phyloP scores from a whole-genome alignment of 768 basidiomycete genomes.

The Tulasnella sp. region DNA sequence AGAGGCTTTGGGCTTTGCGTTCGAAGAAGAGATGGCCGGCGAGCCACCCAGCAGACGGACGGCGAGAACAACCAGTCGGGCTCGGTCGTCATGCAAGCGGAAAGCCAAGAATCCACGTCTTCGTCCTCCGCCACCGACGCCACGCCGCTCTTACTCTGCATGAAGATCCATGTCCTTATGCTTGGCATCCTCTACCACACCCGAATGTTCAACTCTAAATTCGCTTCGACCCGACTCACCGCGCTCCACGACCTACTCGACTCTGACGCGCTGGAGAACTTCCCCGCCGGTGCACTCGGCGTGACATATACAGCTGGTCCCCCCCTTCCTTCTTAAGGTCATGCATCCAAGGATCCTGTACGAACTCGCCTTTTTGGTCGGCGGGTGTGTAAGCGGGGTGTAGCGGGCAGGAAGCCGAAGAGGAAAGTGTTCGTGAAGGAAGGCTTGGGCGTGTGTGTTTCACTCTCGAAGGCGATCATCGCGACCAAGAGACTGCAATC shows the following conservation, averaged over 20 bases:
- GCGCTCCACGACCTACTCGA: slow-evolving; percentile 63
- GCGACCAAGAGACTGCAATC: too few relatives aligned
- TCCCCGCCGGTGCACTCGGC: slow-evolving; percentile 36
- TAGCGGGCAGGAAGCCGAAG: slow-evolving; percentile 65
- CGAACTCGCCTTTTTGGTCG: slow-evolving; percentile 58
- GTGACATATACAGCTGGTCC: slow-evolving; percentile 35
- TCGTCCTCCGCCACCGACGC: slow-evolving; percentile 6
- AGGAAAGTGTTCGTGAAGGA: too few relatives aligned
- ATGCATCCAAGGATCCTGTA: slow-evolving; percentile 64
- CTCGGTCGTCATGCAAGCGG: slow-evolving; percentile 14
- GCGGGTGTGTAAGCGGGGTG: slow-evolving; percentile 61
- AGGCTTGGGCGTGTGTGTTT: too few relatives aligned
- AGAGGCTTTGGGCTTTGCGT: slow-evolving; percentile 41
- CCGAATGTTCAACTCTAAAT: slow-evolving; percentile 45
- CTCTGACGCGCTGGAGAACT: slow-evolving; percentile 40
- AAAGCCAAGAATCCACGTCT: slow-evolving; percentile 17
- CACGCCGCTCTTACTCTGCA: slow-evolving; percentile 27
- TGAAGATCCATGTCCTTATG: slow-evolving; percentile 54
- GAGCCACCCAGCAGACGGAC: slow-evolving; percentile 4
- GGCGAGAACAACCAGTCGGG: neutral
- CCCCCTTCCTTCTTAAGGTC: slow-evolving; percentile 42
- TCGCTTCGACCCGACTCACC: slow-evolving; percentile 45
- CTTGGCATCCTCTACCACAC: slow-evolving; percentile 55
- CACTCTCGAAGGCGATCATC: too few relatives aligned
- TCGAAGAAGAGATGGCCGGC: neutral